A percentile compares a stretch with the other conserved stretches of the same genome.
Evolutionary conservation across 2,329 filamentous ascomycete genomes (phyloP).

Genomic region (Botryotinia calthae): DNA sequence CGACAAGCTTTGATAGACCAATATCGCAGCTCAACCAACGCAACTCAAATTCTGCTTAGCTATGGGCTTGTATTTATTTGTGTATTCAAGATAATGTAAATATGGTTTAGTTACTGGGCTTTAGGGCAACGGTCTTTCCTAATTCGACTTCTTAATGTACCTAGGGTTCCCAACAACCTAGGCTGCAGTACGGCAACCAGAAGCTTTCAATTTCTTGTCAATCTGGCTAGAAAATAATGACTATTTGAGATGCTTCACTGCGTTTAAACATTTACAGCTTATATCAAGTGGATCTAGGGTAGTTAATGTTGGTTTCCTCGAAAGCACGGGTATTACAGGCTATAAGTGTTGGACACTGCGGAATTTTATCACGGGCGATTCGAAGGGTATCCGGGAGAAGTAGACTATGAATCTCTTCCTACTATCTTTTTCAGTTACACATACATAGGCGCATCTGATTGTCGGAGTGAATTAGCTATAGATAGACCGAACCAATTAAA

Average conservation of each 20-base stretch:
- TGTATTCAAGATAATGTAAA: neutral
- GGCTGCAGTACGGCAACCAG: neutral
- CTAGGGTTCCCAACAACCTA: neutral
- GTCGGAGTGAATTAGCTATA: neutral
- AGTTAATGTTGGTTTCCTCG: neutral
- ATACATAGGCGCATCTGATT: neutral
- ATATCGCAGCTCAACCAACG: neutral
- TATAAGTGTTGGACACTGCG: neutral
- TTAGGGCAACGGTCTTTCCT: neutral
- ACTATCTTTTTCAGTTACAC: neutral
- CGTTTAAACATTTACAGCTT: neutral
- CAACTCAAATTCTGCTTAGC: neutral
- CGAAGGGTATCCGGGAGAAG: neutral
- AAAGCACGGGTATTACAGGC: neutral
- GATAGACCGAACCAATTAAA: neutral
- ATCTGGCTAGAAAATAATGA: neutral
- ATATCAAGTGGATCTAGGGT: neutral
- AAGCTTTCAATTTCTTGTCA: neutral
- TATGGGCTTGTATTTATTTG: neutral
- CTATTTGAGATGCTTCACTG: neutral
- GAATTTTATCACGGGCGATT: neutral
- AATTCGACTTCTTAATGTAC: neutral
- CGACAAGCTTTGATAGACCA: neutral
- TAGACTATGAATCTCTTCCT: neutral
- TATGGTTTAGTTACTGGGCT: neutral